Evolutionary conservation across 805 yeast species (phyloP), one percentile per base, ranked within the genome.

Genomic region (Ogataea parapolymorpha): DNA sequence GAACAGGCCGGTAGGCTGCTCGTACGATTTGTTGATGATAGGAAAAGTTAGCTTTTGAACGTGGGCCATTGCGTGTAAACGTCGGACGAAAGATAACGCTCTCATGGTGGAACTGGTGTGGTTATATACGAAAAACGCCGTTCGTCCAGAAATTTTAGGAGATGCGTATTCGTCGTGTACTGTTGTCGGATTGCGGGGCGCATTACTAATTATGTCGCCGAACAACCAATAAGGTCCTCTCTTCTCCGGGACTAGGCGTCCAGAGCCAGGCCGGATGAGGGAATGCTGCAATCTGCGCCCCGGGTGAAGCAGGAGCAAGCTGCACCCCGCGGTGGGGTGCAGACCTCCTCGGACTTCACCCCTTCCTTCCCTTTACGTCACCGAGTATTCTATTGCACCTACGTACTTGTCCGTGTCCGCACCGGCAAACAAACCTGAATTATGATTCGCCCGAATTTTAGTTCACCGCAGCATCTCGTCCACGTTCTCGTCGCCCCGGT

Each of bases 1-100:
- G 69, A 79, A 79, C 57, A 78, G 62, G 53, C 85, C 85, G 39
- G 78, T 75, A 39, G 70, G 70, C 51, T 65, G 70, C 32, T 54
- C 58, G 45, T 57, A 59, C 6, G 61, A 42, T 42, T 59, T 55
- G 54, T 64, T 63, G 37, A 58, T 51, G 29, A 58, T 39, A 44
- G 68, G 68, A 52, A 63, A 56, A n/a, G 57, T 59, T 28, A 63
- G 50, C 8, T 62, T 56, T 36, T 55, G 26, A 60, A 52, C 9
- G 47, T 18, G 14, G 24, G 55, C 35, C 52, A 48, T 48, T 32
- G 41, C 39, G 24, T 39, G 36, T 8, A 32, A n/a, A n/a, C 12
- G 31, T 33, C 28, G 32, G 6, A 15, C 29, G n/a, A 39, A 24
- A 7, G 24, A 7, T n/a, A 39, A 16, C 17, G 9, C 16, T 20